Base-by-base conservation (phyloP, 164 flowering plant species). In the Umbilicus rupestris region DNA sequence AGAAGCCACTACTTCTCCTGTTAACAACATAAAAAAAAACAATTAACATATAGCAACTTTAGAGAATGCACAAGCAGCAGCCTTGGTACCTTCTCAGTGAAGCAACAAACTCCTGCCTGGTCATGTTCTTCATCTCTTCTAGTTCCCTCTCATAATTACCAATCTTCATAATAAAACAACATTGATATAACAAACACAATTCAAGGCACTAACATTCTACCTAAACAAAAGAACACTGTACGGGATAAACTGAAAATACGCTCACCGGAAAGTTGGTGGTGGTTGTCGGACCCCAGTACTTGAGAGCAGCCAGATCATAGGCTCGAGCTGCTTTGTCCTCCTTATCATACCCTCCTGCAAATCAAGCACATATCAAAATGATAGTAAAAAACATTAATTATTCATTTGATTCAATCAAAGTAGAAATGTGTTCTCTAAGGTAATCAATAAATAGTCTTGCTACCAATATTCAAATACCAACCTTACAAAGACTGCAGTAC, bases 291-390 rank as follows among this genome's bases (percentile, higher is more conserved):
- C 97, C 97, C 97, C 97, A 90, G 74, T 90, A 90, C 75, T 90
- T 90, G 67, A 90, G 87, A 68, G 97, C 97, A 8, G 94, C 97
- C 19, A 90, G 84, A 75, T 90, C 97, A 45, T 90, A 90, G 69
- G 97, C 93, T 72, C 92, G 79, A 0, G 97, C 97, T 39, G 97
- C 97, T 72, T 85, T 90, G 41, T 90, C 94, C 78, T 90, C 97
- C 68, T 83, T 90, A 74, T 90, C 97, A 80, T 90, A 90, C 5
- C 97, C 97, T 74, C 97, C 96, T 86, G 62, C 39, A 35, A 49
- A 35, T 22, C 20, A 31, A 41, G 42, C 29, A 49, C 14, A 29
- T 31, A 5, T 55, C 7, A 37, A 16, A 20, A 22, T 45, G 49
- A 49, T 8, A 20, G n/a, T 7, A 5, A 49, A 7, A 49, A 14